phyloP scores from a whole-genome alignment of 768 basidiomycete species.

The Cystobasidiopsis lactophilus region DNA sequence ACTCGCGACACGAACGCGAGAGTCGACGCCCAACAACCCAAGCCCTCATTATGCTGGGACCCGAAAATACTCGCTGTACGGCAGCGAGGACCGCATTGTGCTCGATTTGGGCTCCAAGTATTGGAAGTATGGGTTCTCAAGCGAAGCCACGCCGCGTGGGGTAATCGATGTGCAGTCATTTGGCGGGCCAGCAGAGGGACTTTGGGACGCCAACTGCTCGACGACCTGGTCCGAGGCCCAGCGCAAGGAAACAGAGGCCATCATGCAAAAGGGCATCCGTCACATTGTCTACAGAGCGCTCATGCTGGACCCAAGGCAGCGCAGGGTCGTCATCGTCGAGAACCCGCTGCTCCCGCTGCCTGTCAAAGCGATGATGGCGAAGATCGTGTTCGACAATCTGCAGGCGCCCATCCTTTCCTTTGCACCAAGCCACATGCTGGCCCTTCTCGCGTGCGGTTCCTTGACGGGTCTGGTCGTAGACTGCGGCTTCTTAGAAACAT shows the following conservation, averaged over 20 bases:
- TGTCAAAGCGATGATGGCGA: conserved; percentile 71
- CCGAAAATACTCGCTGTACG: conserved; percentile 55
- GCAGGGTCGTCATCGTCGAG: conserved; percentile 83
- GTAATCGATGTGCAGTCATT: conserved; percentile 39
- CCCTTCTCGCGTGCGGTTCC: conserved; percentile 62
- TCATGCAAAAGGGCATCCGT: background rate
- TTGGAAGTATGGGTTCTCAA: conserved; percentile 97
- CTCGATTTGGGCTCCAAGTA: conserved; percentile 82
- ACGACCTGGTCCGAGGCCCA: background rate
- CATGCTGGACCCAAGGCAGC: conserved; percentile 78
- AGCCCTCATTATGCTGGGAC: too few species aligned
- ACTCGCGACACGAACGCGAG: too few species aligned
- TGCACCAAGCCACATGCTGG: conserved; percentile 63
- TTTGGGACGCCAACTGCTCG: background rate
- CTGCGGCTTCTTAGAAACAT: conserved; percentile 75
- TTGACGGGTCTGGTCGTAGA: conserved; percentile 88
- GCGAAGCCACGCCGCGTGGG: conserved; percentile 72
- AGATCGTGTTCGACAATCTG: conserved; percentile 67
- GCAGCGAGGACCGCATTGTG: conserved; percentile 82
- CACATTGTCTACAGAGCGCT: conserved; percentile 24
- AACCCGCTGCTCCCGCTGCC: conserved; percentile 64
- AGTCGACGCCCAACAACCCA: too few species aligned
- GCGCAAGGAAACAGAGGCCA: background rate
- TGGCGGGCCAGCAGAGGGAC: conserved; percentile 3
- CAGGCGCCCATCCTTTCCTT: conserved; percentile 90